Evolutionary conservation across 179 eudicot genomes (phyloP).

Genomic region (Spergularia azorica): DNA sequence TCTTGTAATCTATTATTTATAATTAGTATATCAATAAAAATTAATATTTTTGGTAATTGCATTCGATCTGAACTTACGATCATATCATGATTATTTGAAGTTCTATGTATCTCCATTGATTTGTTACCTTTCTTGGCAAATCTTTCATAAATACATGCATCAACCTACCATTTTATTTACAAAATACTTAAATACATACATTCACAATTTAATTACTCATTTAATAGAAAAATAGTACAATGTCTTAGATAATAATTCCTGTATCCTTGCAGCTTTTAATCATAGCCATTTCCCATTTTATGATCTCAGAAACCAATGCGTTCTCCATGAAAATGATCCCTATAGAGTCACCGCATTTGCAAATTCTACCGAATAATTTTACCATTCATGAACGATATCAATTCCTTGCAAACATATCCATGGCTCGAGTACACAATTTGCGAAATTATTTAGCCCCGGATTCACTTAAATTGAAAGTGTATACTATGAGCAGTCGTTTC

Average conservation of each 20-base stretch:
- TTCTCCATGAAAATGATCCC: slow-evolving; percentile 9
- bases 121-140: too few species aligned
- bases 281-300: background rate
- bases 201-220: background rate
- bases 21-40: too few species aligned
- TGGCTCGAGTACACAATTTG: background rate
- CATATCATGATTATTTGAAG: too few species aligned
- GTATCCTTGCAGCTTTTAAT: background rate
- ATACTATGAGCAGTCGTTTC: background rate
- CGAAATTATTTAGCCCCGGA: background rate
- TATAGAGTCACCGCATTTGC: slow-evolving; percentile 8
- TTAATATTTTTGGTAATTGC: too few species aligned
- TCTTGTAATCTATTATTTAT: too few species aligned
- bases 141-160: too few species aligned
- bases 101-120: too few species aligned
- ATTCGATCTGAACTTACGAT: too few species aligned
- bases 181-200: background rate
- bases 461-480: background rate
- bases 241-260: background rate
- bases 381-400: background rate
- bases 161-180: too few species aligned
- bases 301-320: background rate
- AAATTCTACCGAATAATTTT: slow-evolving; percentile 6
- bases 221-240: background rate
- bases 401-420: slow-evolving; percentile 5